A percentile compares a stretch with the other conserved stretches of the same genome.
phyloP scores from a whole-genome alignment of 495 filamentous ascomycete genomes.

The Penicilliopsis zonata region DNA sequence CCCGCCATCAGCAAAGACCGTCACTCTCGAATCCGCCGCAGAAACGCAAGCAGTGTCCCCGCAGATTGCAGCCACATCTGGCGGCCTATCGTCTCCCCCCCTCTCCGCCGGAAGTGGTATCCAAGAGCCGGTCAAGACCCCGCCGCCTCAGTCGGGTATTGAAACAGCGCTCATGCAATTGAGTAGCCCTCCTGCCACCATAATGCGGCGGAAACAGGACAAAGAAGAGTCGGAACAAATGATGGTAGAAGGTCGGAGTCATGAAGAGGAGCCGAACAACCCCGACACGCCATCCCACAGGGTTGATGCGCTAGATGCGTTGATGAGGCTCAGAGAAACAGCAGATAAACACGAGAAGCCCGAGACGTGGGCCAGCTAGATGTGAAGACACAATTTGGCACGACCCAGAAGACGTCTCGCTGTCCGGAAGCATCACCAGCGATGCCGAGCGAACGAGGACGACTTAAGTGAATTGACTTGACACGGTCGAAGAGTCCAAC shows the following conservation, averaged over 20 bases:
- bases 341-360: conserved; percentile 10
- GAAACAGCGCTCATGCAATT: conserved; percentile 25
- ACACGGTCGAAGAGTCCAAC: too few relatives aligned
- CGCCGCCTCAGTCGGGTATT: conserved; percentile 8
- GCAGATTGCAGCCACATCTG: conserved; percentile 11
- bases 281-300: conserved; percentile 18
- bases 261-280: conserved; percentile 3
- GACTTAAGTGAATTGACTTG: too few relatives aligned
- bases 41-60: conserved; percentile 11
- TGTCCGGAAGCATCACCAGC: too few relatives aligned
- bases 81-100: conserved; percentile 5
- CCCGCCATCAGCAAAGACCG: conserved; percentile 9
- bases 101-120: background rate
- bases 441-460: too few relatives aligned
- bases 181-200: conserved; percentile 24
- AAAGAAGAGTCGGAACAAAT: conserved; percentile 5
- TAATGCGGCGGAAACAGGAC: conserved; percentile 8
- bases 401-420: too few relatives aligned
- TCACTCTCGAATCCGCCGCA: conserved; percentile 10
- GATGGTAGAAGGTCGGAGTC: conserved; percentile 3
- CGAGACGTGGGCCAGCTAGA: conserved; percentile 11
- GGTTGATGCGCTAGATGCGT: conserved; percentile 29
- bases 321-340: conserved; percentile 30
- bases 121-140: conserved; percentile 14
- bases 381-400: background rate